A percentile compares a stretch with the other conserved stretches of the same genome.
Conservation (phyloP, 192 early-diverging fungal species). For the Powellomyces hirtus region DNA sequence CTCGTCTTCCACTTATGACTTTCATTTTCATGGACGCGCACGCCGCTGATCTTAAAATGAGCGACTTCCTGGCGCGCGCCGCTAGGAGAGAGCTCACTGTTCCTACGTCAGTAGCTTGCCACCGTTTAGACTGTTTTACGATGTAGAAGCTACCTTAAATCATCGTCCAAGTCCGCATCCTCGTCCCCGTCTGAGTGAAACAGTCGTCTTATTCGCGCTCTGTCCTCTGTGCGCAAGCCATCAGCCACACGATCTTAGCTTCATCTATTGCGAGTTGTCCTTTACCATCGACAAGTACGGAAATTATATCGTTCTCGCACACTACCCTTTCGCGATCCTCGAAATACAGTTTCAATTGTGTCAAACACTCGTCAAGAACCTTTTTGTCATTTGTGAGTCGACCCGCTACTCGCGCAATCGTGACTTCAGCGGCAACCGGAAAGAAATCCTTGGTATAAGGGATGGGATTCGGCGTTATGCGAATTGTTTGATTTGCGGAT, state of each 20-base stretch:
- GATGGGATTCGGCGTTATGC: background rate
- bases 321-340: constrained; percentile 61
- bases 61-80: constrained; percentile 25
- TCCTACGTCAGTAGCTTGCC: background rate
- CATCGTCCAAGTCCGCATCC: constrained; percentile 39
- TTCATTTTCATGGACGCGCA: constrained; percentile 17
- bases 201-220: constrained; percentile 2
- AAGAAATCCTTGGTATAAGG: constrained; percentile 39
- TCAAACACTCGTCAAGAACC: constrained; percentile 54
- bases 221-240: background rate
- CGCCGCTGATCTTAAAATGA: constrained; percentile 53
- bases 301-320: constrained; percentile 66
- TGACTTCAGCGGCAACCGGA: constrained; percentile 54
- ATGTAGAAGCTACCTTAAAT: constrained; percentile 27
- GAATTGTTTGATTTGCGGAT: background rate
- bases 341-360: constrained; percentile 64
- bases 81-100: background rate
- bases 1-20: background rate
- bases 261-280: constrained; percentile 34
- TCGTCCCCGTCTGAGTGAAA: constrained; percentile 30
- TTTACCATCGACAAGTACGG: constrained; percentile 61
- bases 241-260: constrained; percentile 27
- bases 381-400: constrained; percentile 59
- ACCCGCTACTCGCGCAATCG: constrained; percentile 66
- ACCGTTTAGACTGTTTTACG: no score